These are phyloP conservation scores for Vitis rupestris DNA, from an alignment of 164 flowering plant species.

Conservation along the genomic window DNA sequence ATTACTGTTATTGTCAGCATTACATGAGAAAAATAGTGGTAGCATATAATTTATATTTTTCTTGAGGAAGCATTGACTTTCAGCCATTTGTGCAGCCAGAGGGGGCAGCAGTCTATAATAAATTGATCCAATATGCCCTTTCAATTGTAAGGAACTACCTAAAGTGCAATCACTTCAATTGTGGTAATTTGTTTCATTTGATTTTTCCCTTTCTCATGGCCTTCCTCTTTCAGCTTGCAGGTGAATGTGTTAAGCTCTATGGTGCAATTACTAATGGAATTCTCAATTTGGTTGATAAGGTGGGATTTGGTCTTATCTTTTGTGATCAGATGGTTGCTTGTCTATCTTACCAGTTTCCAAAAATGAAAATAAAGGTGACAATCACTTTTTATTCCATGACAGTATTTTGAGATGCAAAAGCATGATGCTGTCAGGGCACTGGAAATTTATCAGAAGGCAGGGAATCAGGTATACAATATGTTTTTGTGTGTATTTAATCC, in stretches of 20 bases:
- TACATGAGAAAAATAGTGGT: too few species aligned
- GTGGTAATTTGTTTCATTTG: too few species aligned
- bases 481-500: neutral
- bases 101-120: constrained; percentile 42
- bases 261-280: constrained; percentile 45
- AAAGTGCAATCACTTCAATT: too few species aligned
- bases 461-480: constrained; percentile 36
- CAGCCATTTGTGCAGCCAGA: constrained; percentile 43
- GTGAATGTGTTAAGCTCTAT: constrained; percentile 43
- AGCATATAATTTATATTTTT: constrained; percentile 1
- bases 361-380: neutral
- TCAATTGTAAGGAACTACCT: constrained; percentile 37
- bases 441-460: constrained; percentile 46
- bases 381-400: constrained; percentile 9
- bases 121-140: constrained; percentile 46
- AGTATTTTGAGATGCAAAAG: constrained; percentile 65
- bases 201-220: neutral
- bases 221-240: constrained; percentile 37
- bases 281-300: constrained; percentile 56
- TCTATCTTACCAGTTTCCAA: neutral
- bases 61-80: constrained; percentile 2
- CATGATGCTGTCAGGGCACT: constrained; percentile 52
- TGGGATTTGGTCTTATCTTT: constrained; percentile 3
- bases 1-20: too few species aligned
- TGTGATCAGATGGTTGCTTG: neutral